These are phyloP conservation scores for Bidens hawaiensis DNA, from an alignment of 140 eudicot species.

Conservation along the genomic window DNA sequence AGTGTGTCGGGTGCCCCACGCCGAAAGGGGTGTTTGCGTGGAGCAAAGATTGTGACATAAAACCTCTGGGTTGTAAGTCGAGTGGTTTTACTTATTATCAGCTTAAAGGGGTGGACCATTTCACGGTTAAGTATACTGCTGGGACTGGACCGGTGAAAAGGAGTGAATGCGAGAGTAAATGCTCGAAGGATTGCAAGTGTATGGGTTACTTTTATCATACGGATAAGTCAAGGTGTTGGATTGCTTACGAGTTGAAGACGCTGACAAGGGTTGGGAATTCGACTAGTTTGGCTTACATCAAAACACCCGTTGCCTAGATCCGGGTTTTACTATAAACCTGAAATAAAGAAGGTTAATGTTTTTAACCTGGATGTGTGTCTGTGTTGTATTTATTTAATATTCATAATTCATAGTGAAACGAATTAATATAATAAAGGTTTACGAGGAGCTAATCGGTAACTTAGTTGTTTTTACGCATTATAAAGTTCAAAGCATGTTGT, in stretches of 20 bases:
- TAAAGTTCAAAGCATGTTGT: no score
- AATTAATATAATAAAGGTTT: no score
- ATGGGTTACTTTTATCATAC: slow-evolving; percentile 22
- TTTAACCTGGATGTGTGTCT: no score
- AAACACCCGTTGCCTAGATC: not conserved
- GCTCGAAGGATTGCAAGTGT: slow-evolving; percentile 25
- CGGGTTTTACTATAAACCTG: no score
- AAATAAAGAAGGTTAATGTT: no score
- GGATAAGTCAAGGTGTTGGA: slow-evolving; percentile 19
- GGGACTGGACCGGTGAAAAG: slow-evolving; percentile 14
- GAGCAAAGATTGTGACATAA: slow-evolving; percentile 21
- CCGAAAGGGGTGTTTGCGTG: slow-evolving; percentile 23
- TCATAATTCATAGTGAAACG: no score
- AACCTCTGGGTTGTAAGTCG: slow-evolving; percentile 8
- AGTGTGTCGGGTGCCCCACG: slow-evolving; percentile 30
- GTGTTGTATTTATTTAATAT: no score
- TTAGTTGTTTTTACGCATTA: no score
- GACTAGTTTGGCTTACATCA: slow-evolving; percentile 17
- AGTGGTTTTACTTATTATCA: slow-evolving; percentile 18
- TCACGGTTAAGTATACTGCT: not conserved
- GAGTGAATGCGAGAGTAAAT: slow-evolving; percentile 9
- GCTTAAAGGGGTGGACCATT: slow-evolving; percentile 28
- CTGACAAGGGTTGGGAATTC: slow-evolving; percentile 16
- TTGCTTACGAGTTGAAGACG: slow-evolving; percentile 15
- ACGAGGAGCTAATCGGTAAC: no score